Base-by-base conservation (phyloP, 192 early-diverging fungal genomes). In the Coemansia sp. region DNA sequence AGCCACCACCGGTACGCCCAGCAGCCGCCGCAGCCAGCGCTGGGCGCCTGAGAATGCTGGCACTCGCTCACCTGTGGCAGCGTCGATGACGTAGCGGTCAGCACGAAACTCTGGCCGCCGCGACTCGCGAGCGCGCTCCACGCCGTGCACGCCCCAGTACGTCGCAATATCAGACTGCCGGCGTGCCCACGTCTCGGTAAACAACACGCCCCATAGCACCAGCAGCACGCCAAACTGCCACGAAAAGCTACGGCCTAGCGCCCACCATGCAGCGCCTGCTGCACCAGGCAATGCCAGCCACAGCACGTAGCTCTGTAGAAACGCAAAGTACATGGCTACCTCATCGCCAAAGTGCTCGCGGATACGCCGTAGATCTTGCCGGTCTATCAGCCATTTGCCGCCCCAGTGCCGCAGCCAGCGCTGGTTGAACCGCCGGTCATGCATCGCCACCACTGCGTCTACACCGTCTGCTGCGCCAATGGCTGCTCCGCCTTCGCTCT, bases 271-370 rank as follows among this genome's bases (percentile, higher is more conserved):
- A 7, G 86, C 37, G 12, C 94, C 93, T 7, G 89, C 52, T 4
- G 78, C 81, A 1, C 93, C 71, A 10, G 92, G 93, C 3, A 79
- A 61, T 22, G 86, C 72, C 22, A 98, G 80, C 82, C 87, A 91
- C 9, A 90, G 52, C 38, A 91, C 82, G 78, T 96, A 98, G 67
- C 86, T 91, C 75, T 95, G 93, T 2, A 96, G 70, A 73, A 96
- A 98, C 11, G 93, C 93, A 85, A 98, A 98, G 77, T 98, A 96
- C 77, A 85, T 88, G n/a, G 92, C 93, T 36, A 93, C 83, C 71
- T 93, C 90, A 68, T 96, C 94, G 62, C 95, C 95, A 84, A 92
- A 91, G 56, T 93, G 86, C 59, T 88, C 85, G 55, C 90, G 84
- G 59, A 97, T 87, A 31, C 70, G 71, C n/a, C 76, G 61, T n/a